Percentiles rank a stretch among this genome's conserved stretches.
Conservation (phyloP, 2,329 filamentous ascomycete species). For the Emergomyces africanus region DNA sequence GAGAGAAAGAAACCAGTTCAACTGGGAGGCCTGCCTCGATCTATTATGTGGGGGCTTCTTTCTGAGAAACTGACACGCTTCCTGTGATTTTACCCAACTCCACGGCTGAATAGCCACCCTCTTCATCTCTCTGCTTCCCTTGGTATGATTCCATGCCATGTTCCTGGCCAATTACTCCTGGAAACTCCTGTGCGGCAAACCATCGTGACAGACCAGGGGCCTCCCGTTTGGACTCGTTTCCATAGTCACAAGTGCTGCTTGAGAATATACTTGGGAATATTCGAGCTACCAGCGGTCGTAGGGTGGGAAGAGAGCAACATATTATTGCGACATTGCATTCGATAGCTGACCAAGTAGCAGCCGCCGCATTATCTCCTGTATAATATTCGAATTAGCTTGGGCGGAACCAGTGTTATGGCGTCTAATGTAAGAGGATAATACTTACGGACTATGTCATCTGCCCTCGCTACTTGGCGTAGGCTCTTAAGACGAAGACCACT, state of each 20-base stretch:
- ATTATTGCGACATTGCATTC: conserved; percentile 32
- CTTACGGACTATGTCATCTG: conserved; percentile 19
- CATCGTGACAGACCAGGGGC: not conserved
- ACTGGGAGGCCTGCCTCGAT: not conserved
- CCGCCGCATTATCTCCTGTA: conserved; percentile 21
- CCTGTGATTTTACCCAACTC: not conserved
- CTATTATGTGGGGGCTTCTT: not conserved
- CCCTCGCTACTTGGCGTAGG: conserved; percentile 18
- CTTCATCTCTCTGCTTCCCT: not conserved
- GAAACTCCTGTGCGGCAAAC: not conserved
- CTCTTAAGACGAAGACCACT: conserved; percentile 25
- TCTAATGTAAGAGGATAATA: not conserved
- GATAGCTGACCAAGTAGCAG: conserved; percentile 32
- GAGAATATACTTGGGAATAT: not conserved
- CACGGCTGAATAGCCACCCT: not conserved
- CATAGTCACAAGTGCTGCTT: not conserved
- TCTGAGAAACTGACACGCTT: not conserved
- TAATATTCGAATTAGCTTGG: not conserved
- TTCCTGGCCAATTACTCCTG: not conserved
- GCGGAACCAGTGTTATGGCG: not conserved
- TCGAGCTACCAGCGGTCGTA: conserved; percentile 1
- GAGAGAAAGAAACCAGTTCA: not conserved
- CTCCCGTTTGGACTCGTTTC: not conserved
- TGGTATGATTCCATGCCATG: not conserved
- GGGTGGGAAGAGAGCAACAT: conserved; percentile 25